Conservation (phyloP, 805 yeast species). For the Pichia nakasei region DNA sequence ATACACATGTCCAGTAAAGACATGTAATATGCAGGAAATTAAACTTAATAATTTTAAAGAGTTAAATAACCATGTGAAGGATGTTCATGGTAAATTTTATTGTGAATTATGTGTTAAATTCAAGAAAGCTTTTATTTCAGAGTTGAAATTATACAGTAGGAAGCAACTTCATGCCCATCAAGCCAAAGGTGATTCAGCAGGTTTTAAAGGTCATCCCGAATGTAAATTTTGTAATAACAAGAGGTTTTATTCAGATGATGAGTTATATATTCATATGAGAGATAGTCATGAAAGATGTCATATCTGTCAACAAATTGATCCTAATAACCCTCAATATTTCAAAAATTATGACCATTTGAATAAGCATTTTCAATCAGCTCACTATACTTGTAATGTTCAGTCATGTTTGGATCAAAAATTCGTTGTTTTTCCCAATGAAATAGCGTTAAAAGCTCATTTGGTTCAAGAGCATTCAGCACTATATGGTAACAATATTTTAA, state of each 20-base stretch:
- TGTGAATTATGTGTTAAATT: conserved; percentile 74
- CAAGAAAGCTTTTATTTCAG: conserved; percentile 70
- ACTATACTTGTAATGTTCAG: conserved; percentile 69
- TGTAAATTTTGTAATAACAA: conserved; percentile 72
- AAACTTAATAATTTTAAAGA: conserved; percentile 43
- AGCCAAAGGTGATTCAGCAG: conserved; percentile 61
- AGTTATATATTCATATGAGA: conserved; percentile 71
- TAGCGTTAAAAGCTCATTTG: conserved; percentile 85
- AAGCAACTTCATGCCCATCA: conserved; percentile 65
- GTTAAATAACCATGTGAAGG: conserved; percentile 55
- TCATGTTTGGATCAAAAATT: conserved; percentile 81
- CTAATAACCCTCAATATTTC: conserved; percentile 64
- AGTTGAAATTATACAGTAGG: conserved; percentile 51
- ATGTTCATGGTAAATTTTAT: conserved; percentile 51
- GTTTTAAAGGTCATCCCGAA: conserved; percentile 82
- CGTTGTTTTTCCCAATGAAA: conserved; percentile 81
- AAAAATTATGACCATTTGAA: conserved; percentile 66
- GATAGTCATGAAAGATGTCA: conserved; percentile 83
- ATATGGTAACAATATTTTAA: conserved; percentile 32
- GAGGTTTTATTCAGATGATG: conserved; percentile 84
- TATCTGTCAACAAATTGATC: conserved; percentile 68
- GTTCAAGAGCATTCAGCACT: conserved; percentile 53
- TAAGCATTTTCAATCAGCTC: conserved; percentile 64
- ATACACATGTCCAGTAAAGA: conserved; percentile 43
- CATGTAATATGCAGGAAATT: conserved; percentile 13